phyloP scores from a whole-genome alignment of 2,329 filamentous ascomycete species.

The Paraconiothyrium sp. region DNA sequence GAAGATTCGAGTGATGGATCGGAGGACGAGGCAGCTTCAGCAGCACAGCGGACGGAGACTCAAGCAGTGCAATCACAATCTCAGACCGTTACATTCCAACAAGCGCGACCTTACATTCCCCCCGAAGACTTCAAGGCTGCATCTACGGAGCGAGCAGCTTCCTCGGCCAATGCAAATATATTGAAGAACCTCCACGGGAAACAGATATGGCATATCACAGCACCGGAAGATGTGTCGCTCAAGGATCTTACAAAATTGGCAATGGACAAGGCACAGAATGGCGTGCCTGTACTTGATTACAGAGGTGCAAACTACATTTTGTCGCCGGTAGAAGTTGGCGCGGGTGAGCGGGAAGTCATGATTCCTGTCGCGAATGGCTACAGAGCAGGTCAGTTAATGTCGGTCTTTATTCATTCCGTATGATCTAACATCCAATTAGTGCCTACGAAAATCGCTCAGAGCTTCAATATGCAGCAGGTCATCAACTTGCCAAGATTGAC shows the following conservation, averaged over 20 bases:
- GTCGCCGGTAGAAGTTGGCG: slow-evolving; percentile 60
- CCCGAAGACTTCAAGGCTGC: slow-evolving; percentile 59
- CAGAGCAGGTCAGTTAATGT: slow-evolving; percentile 58
- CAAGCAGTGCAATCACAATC: slow-evolving; percentile 28
- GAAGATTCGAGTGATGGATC: slow-evolving; percentile 51
- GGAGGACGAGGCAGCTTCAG: slow-evolving; percentile 39
- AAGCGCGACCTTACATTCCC: slow-evolving; percentile 48
- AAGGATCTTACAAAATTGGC: slow-evolving; percentile 72
- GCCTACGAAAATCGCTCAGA: slow-evolving; percentile 60
- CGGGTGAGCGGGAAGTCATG: slow-evolving; percentile 67
- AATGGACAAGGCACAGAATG: slow-evolving; percentile 65
- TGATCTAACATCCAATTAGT: slow-evolving; percentile 32
- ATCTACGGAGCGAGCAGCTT: slow-evolving; percentile 56
- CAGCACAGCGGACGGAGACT: slow-evolving; percentile 27
- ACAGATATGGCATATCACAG: slow-evolving; percentile 83
- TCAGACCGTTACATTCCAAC: slow-evolving; percentile 44
- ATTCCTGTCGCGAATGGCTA: slow-evolving; percentile 69
- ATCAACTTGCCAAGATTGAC: slow-evolving; percentile 61
- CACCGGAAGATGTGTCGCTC: slow-evolving; percentile 74
- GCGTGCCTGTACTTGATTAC: slow-evolving; percentile 67
- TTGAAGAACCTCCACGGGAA: slow-evolving; percentile 73
- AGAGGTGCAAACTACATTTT: slow-evolving; percentile 71
- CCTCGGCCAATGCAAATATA: slow-evolving; percentile 53
- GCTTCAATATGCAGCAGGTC: slow-evolving; percentile 72
- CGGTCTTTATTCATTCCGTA: neutral